Conservation (phyloP, 805 yeast species). For the Wickerhamomyces kurtzmanii region DNA sequence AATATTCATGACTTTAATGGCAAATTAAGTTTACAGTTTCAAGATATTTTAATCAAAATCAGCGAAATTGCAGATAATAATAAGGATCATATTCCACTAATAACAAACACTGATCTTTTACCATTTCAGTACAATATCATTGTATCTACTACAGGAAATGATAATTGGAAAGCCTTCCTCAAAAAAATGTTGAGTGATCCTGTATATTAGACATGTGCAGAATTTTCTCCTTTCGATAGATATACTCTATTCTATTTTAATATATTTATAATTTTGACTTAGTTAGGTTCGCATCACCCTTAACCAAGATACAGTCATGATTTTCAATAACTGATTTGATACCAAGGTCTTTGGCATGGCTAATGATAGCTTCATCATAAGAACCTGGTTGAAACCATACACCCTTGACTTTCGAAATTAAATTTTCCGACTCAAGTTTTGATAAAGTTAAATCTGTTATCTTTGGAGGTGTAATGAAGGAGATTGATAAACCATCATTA, state of each 20-base stretch:
- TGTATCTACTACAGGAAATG: constrained; percentile 11
- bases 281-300: constrained; percentile 42
- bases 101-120: constrained; percentile 50
- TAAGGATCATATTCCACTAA: constrained; percentile 66
- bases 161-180: constrained; percentile 22
- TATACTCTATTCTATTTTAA: not conserved
- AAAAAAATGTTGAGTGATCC: constrained; percentile 28
- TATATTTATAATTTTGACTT: constrained; percentile 25
- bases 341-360: constrained; percentile 23
- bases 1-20: constrained; percentile 8
- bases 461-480: constrained; percentile 70
- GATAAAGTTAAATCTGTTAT: constrained; percentile 38
- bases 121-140: constrained; percentile 53
- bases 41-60: constrained; percentile 31
- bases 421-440: constrained; percentile 21
- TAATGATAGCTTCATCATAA: constrained; percentile 41
- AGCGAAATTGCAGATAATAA: constrained; percentile 42
- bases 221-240: too few species aligned
- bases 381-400: constrained; percentile 87
- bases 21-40: constrained; percentile 27
- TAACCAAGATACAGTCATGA: constrained; percentile 63
- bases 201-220: constrained; percentile 1
- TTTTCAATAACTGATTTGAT: constrained; percentile 29
- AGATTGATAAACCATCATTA: constrained; percentile 41
- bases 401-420: constrained; percentile 29